phyloP scores from a whole-genome alignment of 768 basidiomycete genomes.

The Lactarius deliciosus region DNA sequence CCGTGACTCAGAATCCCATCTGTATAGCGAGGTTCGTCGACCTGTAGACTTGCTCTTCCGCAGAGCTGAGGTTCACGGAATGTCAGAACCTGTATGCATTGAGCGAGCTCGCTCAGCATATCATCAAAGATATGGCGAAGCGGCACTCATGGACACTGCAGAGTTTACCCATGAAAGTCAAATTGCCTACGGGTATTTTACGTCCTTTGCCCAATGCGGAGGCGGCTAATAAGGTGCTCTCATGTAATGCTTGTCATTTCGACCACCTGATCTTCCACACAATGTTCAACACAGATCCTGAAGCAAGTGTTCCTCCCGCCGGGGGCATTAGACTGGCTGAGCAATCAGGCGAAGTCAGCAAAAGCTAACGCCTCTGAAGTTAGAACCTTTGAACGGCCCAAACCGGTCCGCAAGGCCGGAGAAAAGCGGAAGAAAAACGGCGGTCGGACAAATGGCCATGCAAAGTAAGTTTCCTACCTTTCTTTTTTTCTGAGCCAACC shows the following conservation, averaged over 20 bases:
- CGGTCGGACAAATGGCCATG: constrained; percentile 46
- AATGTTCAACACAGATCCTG: constrained; percentile 51
- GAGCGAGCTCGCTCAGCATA: constrained; percentile 85
- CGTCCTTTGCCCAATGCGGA: constrained; percentile 65
- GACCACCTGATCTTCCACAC: not conserved
- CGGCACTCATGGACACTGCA: constrained; percentile 70
- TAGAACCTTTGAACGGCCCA: constrained; percentile 32
- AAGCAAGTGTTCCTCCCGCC: constrained; percentile 69
- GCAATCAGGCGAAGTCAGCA: constrained; percentile 45
- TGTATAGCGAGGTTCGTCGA: constrained; percentile 61
- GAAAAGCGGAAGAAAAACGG: constrained; percentile 55
- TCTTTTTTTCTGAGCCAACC: constrained; percentile 11
- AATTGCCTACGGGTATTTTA: constrained; percentile 81
- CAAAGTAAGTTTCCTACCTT: constrained; percentile 43
- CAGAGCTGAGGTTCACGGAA: constrained; percentile 9
- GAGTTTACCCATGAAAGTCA: constrained; percentile 78
- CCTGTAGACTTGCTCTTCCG: not conserved
- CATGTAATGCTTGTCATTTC: not conserved
- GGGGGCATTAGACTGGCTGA: constrained; percentile 56
- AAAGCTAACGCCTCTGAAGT: constrained; percentile 34
- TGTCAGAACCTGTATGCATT: constrained; percentile 81
- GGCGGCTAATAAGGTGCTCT: constrained; percentile 57
- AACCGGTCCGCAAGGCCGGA: constrained; percentile 53
- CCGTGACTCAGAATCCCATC: constrained; percentile 68
- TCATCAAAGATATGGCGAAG: constrained; percentile 70